Percentiles rank a stretch among this genome's conserved stretches.
phyloP scores from a whole-genome alignment of 345 rosid genomes.

The Boechera retrofracta region DNA sequence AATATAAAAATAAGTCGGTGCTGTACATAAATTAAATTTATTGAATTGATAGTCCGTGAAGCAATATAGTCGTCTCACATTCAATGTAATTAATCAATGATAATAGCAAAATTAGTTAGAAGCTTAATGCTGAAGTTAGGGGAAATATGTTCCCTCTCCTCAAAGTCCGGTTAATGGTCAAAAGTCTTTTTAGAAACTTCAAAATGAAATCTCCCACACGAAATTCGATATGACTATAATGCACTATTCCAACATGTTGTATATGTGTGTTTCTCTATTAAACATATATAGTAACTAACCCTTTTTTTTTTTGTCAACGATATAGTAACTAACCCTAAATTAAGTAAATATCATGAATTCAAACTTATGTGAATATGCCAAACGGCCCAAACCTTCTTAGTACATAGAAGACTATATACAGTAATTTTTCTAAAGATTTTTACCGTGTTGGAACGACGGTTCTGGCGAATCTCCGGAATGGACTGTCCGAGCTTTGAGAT shows the following conservation, averaged over 20 bases:
- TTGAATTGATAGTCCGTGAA: constrained; percentile 41
- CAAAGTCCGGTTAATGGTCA: constrained; percentile 45
- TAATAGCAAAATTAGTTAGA: constrained; percentile 20
- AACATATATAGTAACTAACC: constrained; percentile 6
- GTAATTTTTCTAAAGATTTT: background rate
- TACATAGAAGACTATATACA: background rate
- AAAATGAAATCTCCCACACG: constrained; percentile 37
- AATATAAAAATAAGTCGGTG: constrained; percentile 36
- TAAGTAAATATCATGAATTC: constrained; percentile 7
- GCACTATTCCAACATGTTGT: constrained; percentile 36
- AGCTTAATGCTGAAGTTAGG: constrained; percentile 46
- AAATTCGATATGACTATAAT: constrained; percentile 32
- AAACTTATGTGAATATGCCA: constrained; percentile 13
- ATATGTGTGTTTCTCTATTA: constrained; percentile 5
- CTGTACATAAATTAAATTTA: constrained; percentile 42
- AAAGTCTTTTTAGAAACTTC: constrained; percentile 39
- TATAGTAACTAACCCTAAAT: constrained; percentile 1
- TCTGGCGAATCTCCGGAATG: constrained; percentile 85
- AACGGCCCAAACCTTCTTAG: background rate
- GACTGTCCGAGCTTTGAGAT: constrained; percentile 82
- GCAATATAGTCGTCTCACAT: constrained; percentile 38
- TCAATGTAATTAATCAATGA: constrained; percentile 27
- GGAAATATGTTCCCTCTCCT: constrained; percentile 45
- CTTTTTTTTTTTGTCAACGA: background rate
- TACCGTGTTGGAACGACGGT: constrained; percentile 87